These are phyloP conservation scores for Xylariaceae sp. DNA, from an alignment of 2,329 filamentous ascomycete species.

Conservation along the genomic window DNA sequence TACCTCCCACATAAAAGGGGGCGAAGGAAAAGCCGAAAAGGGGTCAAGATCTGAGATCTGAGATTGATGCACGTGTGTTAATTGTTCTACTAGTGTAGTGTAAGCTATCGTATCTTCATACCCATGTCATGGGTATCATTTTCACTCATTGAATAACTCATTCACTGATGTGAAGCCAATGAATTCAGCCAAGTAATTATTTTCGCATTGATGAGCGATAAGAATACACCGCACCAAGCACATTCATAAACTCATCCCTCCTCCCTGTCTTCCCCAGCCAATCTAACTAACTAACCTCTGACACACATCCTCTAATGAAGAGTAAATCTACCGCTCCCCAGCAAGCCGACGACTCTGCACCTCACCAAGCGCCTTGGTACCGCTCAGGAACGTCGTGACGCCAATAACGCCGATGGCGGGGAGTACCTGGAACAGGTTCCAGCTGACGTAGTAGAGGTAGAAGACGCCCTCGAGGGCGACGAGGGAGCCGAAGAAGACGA, in stretches of 20 bases:
- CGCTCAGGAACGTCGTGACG: slow-evolving; percentile 73
- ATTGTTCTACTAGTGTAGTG: neutral
- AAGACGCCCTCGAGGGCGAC: slow-evolving; percentile 86
- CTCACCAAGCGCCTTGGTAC: slow-evolving; percentile 84
- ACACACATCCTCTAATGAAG: neutral
- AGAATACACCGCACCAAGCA: too few relatives aligned
- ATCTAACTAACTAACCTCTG: neutral
- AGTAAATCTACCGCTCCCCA: slow-evolving; percentile 45
- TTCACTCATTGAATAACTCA: neutral
- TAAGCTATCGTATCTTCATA: neutral
- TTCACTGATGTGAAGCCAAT: neutral
- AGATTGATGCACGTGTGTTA: neutral
- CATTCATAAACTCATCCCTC: too few relatives aligned
- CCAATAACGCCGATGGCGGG: slow-evolving; percentile 66
- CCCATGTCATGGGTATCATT: neutral
- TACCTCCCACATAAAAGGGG: neutral
- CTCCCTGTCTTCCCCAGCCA: too few relatives aligned
- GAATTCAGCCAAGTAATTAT: neutral
- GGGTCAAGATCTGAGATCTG: neutral
- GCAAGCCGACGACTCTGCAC: slow-evolving; percentile 83
- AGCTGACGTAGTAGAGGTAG: slow-evolving; percentile 86
- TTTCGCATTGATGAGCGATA: too few relatives aligned
- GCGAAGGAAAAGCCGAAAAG: neutral
- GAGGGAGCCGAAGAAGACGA: slow-evolving; percentile 80
- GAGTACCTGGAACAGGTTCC: slow-evolving; percentile 87